Conservation (phyloP, 768 basidiomycete genomes). For the Agaricus blazei region DNA sequence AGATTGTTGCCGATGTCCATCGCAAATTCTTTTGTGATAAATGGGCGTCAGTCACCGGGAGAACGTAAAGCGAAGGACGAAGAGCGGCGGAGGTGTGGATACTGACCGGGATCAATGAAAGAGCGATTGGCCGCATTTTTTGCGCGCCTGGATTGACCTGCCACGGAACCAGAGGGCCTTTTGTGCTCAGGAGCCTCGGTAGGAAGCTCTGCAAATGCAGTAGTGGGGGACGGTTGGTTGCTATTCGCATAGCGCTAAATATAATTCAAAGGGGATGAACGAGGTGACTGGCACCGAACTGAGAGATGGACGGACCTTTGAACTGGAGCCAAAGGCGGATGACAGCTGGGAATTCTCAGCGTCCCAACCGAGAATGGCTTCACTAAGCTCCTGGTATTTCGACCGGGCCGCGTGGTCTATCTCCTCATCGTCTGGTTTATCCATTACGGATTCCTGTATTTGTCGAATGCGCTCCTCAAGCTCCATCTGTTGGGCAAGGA, state of each 20-base stretch:
- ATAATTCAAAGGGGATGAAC: neutral
- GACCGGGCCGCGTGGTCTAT: constrained; percentile 60
- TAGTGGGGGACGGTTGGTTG: constrained; percentile 38
- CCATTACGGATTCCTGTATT: constrained; percentile 34
- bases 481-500: constrained; percentile 90
- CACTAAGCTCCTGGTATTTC: constrained; percentile 71
- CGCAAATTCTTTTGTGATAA: constrained; percentile 69
- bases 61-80: neutral
- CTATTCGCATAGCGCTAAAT: constrained; percentile 40
- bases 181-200: constrained; percentile 59
- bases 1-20: constrained; percentile 96
- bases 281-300: neutral
- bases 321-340: constrained; percentile 54
- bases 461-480: constrained; percentile 84
- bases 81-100: no score
- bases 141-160: constrained; percentile 82
- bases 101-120: constrained; percentile 74
- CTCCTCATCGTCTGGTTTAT: constrained; percentile 9
- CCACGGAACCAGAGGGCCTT: constrained; percentile 61
- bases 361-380: constrained; percentile 76
- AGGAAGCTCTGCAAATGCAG: constrained; percentile 44
- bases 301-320: constrained; percentile 11
- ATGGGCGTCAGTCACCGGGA: constrained; percentile 3
- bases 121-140: constrained; percentile 90
- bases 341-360: constrained; percentile 73